Evolutionary conservation across 768 basidiomycete genomes (phyloP), one percentile per base, ranked within the genome.

Genomic region (Lactarius trivialis): DNA sequence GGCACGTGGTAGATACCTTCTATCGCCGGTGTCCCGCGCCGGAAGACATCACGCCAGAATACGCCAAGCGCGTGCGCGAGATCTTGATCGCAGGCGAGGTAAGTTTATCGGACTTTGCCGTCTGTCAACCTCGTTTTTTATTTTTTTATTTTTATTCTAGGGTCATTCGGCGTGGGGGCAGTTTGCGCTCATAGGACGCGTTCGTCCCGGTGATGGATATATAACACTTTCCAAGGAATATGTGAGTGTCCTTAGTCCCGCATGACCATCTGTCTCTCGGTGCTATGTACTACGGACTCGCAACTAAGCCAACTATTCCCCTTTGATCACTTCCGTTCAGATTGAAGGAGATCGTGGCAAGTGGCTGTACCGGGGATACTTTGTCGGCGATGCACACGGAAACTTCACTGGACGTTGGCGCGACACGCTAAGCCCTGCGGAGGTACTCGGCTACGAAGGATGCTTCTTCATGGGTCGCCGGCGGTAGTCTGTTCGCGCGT

Each of bases 91-190:
- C 82, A 14, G 91, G 91, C 69, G 88, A 92, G 78, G 90, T 90
- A 63, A 33, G 54, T 34, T n/a, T n/a, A n/a, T n/a, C n/a, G n/a
- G n/a, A n/a, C n/a, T n/a, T n/a, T n/a, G n/a, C n/a, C n/a, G n/a
- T n/a, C n/a, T n/a, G 4, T 43, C n/a, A 12, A 11, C 28, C 11
- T 26, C 19, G 14, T 21, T 17, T 45, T 9, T 43, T 19, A 48
- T 21, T 39, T 50, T 17, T 11, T n/a, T 41, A 24, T 30, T 30
- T 36, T 50, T 50, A 30, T n/a, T n/a, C n/a, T 61, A 92, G 89
- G 91, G 92, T 5, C 93, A 94, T 73, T 94, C 92, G 8, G 85
- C 91, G 15, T 95, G 92, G 92, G 92, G 93, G 26, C 85, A 90
- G 66, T 95, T 93, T 74, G 85, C 79, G 61, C 72, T 95, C 28